Evolutionary conservation across 2,329 filamentous ascomycete species (phyloP).

Genomic region (Neonectria neomacrospora): DNA sequence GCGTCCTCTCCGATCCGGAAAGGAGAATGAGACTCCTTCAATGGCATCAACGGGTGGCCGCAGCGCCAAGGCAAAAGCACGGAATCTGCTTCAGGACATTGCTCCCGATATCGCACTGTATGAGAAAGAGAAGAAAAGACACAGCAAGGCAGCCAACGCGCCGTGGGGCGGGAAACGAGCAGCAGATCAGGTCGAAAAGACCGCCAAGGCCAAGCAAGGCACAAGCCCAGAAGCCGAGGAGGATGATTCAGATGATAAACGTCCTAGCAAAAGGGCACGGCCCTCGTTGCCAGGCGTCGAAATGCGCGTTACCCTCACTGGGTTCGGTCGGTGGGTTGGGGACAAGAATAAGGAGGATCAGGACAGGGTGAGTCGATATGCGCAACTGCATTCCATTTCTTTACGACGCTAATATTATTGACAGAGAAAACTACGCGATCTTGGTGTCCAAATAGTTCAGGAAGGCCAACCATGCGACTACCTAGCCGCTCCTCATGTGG

Average conservation of each 20-base stretch:
- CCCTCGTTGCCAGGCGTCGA: constrained; percentile 70
- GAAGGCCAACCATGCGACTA: constrained; percentile 84
- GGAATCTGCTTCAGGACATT: constrained; percentile 78
- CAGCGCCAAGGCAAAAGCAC: constrained; percentile 87
- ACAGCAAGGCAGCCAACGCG: constrained; percentile 57
- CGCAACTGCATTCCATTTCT: constrained; percentile 13
- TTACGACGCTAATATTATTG: constrained; percentile 33
- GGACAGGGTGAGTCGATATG: constrained; percentile 73
- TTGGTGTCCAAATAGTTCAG: constrained; percentile 84
- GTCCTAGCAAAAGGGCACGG: constrained; percentile 71
- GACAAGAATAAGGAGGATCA: constrained; percentile 78
- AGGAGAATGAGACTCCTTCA: constrained; percentile 87
- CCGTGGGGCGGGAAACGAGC: constrained; percentile 73
- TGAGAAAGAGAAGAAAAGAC: constrained; percentile 91
- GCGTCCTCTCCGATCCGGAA: constrained; percentile 66
- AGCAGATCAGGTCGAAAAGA: constrained; percentile 67
- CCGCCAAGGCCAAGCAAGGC: constrained; percentile 59
- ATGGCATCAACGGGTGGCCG: constrained; percentile 75
- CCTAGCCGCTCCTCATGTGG: constrained; percentile 85
- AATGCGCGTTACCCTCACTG: constrained; percentile 84
- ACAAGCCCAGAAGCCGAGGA: constrained; percentile 58
- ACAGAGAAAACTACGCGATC: constrained; percentile 81
- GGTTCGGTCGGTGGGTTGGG: constrained; percentile 83
- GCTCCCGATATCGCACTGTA: constrained; percentile 89
- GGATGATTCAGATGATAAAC: constrained; percentile 59